These are phyloP conservation scores for Haematococcus lacustris DNA, from an alignment of 139 green algal species.

Conservation along the genomic window DNA sequence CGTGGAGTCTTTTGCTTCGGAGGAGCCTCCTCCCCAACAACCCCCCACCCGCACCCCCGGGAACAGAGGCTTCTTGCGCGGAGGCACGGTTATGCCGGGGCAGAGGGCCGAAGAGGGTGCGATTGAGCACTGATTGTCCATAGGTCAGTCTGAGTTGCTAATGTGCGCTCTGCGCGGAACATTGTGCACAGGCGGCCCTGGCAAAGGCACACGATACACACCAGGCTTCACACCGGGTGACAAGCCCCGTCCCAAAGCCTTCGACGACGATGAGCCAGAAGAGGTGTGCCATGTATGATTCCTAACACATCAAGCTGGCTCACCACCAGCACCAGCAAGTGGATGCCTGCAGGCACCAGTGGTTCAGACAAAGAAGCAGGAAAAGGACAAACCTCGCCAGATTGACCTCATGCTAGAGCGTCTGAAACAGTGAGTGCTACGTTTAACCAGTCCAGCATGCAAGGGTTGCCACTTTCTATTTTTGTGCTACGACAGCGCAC, in stretches of 20 bases:
- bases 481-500: background rate
- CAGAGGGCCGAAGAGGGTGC: too few species aligned
- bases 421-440: constrained; percentile 64
- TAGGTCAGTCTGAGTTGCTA: too few species aligned
- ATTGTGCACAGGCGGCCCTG: too few species aligned
- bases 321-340: background rate
- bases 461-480: background rate
- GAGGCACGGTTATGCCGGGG: too few species aligned
- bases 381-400: constrained; percentile 61
- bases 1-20: constrained; percentile 73
- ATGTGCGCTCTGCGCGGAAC: too few species aligned
- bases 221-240: too few species aligned
- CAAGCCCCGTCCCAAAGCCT: constrained; percentile 28
- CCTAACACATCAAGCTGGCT: background rate
- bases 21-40: constrained; percentile 27
- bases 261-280: constrained; percentile 22
- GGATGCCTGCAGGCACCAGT: background rate
- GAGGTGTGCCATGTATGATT: constrained; percentile 2
- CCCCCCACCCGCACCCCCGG: too few species aligned
- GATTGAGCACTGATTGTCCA: too few species aligned
- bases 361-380: constrained; percentile 27
- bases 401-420: constrained; percentile 90
- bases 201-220: too few species aligned
- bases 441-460: background rate
- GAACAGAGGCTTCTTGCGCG: too few species aligned